Base-by-base conservation (phyloP, 2,329 filamentous ascomycete species). In the Cercospora sojina region DNA sequence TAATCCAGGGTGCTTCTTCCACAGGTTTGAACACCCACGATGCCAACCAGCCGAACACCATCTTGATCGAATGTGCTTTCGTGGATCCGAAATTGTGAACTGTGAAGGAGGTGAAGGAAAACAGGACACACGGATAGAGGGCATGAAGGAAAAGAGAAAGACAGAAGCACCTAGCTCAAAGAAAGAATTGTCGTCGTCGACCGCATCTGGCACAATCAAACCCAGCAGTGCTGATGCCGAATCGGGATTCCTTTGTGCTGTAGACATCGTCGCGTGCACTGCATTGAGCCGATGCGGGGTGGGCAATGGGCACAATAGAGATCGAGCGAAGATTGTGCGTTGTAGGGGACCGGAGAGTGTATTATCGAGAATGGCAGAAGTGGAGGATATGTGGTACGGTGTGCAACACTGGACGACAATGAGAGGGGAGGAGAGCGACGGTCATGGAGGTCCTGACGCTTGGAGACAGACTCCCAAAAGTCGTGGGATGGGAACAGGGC, bases 201-300 rank as follows among this genome's bases (percentile, higher is more conserved):
- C 29, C 53, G 53, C 27, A 57, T 57, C 29, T 57, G 53, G 53
- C 53, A 57, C 53, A 35, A 57, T 57, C 53, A 23, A 35, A 27
- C 18, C n/a, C 31, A 29, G 53, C 53, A n/a, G 18, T 57, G 13
- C 27, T 31, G 31, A 32, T 35, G 29, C n/a, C 29, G 53, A n/a
- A 32, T 23, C 2, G 12, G 53, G n/a, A 10, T 35, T 57, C 13
- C 53, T 57, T 57, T 57, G 53, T 57, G 27, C 12, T 35, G 27
- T n/a, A 55, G 4, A 20, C 53, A 57, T 57, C 23, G 53, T 57
- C 53, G 27, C 31, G 13, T n/a, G n/a, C 31, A 8, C 2, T 41
- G 35, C 2, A 41, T 41, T 41, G 53, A 16, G 47, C 47, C 18
- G 47, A 27, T 13, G 23, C 13, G 23, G 7, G 12, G 23, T 27